Evolutionary conservation across 805 yeast species (phyloP).

Genomic region (Ogataea chonburiensis): DNA sequence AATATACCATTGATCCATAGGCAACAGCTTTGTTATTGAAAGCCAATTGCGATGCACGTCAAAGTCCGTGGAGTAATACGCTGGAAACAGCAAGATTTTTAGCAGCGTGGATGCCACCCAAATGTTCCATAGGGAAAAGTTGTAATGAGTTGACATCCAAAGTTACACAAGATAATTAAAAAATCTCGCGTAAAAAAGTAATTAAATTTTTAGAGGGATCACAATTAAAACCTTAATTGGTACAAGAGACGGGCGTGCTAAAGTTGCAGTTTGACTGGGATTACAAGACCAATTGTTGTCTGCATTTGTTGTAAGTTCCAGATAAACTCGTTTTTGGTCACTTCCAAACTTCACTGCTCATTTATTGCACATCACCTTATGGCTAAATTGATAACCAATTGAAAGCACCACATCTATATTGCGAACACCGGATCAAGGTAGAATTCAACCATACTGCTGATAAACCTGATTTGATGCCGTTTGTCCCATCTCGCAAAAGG

Average conservation of each 20-base stretch:
- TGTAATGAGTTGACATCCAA: slow-evolving; percentile 24
- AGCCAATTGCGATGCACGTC: slow-evolving; percentile 98
- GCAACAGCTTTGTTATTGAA: slow-evolving; percentile 79
- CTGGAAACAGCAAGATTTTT: slow-evolving; percentile 64
- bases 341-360: too few species aligned
- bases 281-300: too few species aligned
- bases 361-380: slow-evolving; percentile 9
- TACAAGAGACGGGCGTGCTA: slow-evolving; percentile 1
- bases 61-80: slow-evolving; percentile 92
- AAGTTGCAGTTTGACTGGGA: too few species aligned
- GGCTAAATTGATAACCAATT: slow-evolving; percentile 5
- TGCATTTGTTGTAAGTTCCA: too few species aligned
- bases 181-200: slow-evolving; percentile 1
- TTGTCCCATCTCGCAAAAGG: slow-evolving; percentile 20
- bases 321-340: too few species aligned
- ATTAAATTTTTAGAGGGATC: slow-evolving; percentile 2
- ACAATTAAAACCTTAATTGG: slow-evolving; percentile 1
- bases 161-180: background rate
- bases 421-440: background rate
- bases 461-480: slow-evolving; percentile 24
- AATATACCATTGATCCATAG: slow-evolving; percentile 76
- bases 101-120: slow-evolving; percentile 63
- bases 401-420: background rate
- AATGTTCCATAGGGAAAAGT: slow-evolving; percentile 59
- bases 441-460: background rate